A percentile compares a stretch with the other conserved stretches of the same genome.
Evolutionary conservation across 2,329 filamentous ascomycete genomes (phyloP).

Genomic region (Dactylellina parvicollis): DNA sequence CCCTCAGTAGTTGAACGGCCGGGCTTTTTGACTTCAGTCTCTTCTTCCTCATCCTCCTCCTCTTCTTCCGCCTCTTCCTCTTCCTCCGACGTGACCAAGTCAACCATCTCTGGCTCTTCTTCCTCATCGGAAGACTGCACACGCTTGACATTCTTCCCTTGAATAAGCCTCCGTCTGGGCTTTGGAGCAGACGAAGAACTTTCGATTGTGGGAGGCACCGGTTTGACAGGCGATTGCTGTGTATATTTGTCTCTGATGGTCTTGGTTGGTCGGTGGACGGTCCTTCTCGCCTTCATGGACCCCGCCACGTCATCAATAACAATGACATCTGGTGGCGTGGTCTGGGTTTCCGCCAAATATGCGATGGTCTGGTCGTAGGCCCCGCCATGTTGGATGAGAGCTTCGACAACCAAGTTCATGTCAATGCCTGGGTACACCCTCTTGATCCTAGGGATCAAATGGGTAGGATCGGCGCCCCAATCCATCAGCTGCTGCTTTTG

Average conservation of each 20-base stretch:
- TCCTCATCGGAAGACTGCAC: conserved; percentile 56
- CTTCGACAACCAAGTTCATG: conserved; percentile 9
- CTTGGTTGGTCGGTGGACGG: conserved; percentile 38
- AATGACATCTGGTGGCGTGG: conserved; percentile 54
- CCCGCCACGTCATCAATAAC: conserved; percentile 58
- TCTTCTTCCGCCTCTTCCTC: conserved; percentile 60
- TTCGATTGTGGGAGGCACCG: conserved; percentile 45
- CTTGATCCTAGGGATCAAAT: conserved; percentile 29
- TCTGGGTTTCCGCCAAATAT: conserved; percentile 57
- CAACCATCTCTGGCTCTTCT: conserved; percentile 60
- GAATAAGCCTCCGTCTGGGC: conserved; percentile 62
- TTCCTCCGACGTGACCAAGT: conserved; percentile 64
- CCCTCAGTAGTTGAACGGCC: conserved; percentile 61
- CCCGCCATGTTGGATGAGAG: conserved; percentile 53
- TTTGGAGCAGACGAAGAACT: conserved; percentile 60
- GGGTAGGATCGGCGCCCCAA: conserved; percentile 25
- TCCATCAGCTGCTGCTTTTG: conserved; percentile 40
- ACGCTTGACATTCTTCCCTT: conserved; percentile 59
- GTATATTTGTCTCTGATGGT: conserved; percentile 54
- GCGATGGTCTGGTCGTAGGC: conserved; percentile 57
- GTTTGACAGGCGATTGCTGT: conserved; percentile 33
- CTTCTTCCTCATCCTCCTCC: conserved; percentile 61
- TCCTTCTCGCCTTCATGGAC: conserved; percentile 22
- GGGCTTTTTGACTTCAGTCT: conserved; percentile 55
- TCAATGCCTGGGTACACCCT: conserved; percentile 45